Conservation (phyloP, 306 rosid genomes). For the Crotalaria pallida region DNA sequence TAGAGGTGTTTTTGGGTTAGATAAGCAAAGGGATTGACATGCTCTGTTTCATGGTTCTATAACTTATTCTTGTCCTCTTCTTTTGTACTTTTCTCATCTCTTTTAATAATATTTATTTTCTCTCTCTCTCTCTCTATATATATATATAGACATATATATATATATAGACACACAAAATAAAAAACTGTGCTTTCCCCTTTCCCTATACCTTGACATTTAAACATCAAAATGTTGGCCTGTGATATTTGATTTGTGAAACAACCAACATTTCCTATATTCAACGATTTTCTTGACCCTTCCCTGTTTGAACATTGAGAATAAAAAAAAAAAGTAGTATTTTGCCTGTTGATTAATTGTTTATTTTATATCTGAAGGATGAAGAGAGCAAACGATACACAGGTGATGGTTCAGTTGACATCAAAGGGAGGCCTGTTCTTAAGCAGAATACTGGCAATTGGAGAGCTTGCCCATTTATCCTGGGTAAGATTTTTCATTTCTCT, state of each 20-base stretch:
- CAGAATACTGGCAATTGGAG: conserved; percentile 61
- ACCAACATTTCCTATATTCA: not conserved
- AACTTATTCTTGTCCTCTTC: no score
- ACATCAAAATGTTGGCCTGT: not conserved
- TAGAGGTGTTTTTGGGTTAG: no score
- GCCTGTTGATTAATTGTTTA: not conserved
- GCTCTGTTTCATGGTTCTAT: no score
- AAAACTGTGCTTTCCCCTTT: not conserved
- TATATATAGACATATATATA: no score
- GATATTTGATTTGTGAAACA: conserved; percentile 1
- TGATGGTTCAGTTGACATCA: conserved; percentile 67
- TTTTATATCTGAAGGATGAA: conserved; percentile 42
- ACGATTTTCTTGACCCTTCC: not conserved
- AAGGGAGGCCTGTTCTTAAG: conserved; percentile 62
- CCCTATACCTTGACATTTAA: not conserved
- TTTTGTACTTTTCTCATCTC: no score
- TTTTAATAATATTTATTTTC: no score
- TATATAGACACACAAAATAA: no score
- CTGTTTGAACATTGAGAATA: not conserved
- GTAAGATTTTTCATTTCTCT: conserved; percentile 25
- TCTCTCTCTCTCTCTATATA: no score
- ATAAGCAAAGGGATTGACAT: no score
- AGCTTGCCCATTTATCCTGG: conserved; percentile 74
- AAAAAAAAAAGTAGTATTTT: not conserved
- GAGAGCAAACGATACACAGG: conserved; percentile 38